Conservation (phyloP, 441 rosid genomes). For the Biscutella auriculata region DNA sequence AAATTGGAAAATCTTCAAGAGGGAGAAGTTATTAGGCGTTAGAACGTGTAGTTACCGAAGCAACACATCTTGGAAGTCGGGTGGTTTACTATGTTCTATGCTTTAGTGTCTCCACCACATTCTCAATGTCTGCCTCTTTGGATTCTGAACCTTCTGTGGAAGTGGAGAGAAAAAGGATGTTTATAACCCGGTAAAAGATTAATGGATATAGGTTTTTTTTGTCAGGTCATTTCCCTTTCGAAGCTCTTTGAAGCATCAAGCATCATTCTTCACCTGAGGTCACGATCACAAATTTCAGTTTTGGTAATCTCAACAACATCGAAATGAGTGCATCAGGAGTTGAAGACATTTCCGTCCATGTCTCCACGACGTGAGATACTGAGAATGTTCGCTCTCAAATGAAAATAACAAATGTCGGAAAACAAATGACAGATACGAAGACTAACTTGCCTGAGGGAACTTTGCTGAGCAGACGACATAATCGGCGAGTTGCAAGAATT, state of each 20-base stretch:
- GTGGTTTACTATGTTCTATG: conserved; percentile 33
- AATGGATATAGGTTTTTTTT: too few species aligned
- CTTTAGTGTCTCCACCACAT: conserved; percentile 40
- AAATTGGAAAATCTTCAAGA: too few species aligned
- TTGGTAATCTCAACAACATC: conserved; percentile 59
- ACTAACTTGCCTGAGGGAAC: conserved; percentile 60
- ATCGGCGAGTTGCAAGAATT: conserved; percentile 48
- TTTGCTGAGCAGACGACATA: conserved; percentile 69
- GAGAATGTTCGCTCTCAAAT: not conserved
- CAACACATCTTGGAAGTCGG: conserved; percentile 38
- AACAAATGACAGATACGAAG: not conserved
- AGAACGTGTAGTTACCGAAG: conserved; percentile 39
- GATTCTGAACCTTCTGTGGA: conserved; percentile 28
- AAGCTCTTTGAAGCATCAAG: conserved; percentile 62
- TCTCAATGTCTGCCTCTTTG: conserved; percentile 47
- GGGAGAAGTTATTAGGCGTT: not conserved
- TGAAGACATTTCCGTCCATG: conserved; percentile 58
- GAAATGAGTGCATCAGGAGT: conserved; percentile 64
- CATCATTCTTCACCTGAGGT: conserved; percentile 79
- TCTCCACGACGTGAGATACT: conserved; percentile 23
- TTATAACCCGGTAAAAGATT: not conserved
- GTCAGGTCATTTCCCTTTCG: too few species aligned
- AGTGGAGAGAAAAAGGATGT: conserved; percentile 12
- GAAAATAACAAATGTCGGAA: not conserved
- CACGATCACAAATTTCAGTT: conserved; percentile 53